Base-by-base conservation (phyloP, 441 rosid species). In the Eutrema salsugineum region DNA sequence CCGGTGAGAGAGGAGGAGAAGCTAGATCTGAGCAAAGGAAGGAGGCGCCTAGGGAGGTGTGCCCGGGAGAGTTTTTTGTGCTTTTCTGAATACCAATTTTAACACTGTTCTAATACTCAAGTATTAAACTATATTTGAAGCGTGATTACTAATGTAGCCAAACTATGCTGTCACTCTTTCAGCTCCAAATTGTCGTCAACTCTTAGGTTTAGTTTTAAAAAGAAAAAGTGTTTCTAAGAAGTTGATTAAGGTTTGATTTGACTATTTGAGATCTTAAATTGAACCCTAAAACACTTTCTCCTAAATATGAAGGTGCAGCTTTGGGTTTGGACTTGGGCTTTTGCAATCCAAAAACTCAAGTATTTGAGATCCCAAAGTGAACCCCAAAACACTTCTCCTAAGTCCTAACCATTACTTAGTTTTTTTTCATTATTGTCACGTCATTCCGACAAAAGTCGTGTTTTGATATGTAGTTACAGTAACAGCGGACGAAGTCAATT, bases 281-380 rank as follows among this genome's bases (percentile, higher is more conserved):
- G 42, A 7, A 54, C 7, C 33, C 24, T 38, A 24, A 47, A 49
- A 50, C 11, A 54, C 46, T 11, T 11, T 40, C 20, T 38, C 39
- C 48, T 22, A 20, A 33, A 22, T 30, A 20, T 15, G 35, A 53
- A 33, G 39, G 28, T 20, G 48, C 5, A 1, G 56, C 17, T 62
- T 54, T 63, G 76, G 75, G 70, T 42, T 55, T 28, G 8, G 12
- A 17, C 14, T 1, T 72, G 47, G 64, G 76, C 49, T 44, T 63
- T 63, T 60, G 6, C n/a, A 36, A 8, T 54, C 39, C 39, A 53
- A 42, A 62, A 42, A 62, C 8, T 0, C 1, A 53, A 38, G 8
- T 27, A 19, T 19, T 50, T 11, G 32, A 44, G 50, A 70, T 50
- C 47, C 38, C 36, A n/a, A 49, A 14, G 4, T 8, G 9, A 11